Evolutionary conservation across 352 stramenopile species (phyloP).

Genomic region (Globisporangium okanoganense): DNA sequence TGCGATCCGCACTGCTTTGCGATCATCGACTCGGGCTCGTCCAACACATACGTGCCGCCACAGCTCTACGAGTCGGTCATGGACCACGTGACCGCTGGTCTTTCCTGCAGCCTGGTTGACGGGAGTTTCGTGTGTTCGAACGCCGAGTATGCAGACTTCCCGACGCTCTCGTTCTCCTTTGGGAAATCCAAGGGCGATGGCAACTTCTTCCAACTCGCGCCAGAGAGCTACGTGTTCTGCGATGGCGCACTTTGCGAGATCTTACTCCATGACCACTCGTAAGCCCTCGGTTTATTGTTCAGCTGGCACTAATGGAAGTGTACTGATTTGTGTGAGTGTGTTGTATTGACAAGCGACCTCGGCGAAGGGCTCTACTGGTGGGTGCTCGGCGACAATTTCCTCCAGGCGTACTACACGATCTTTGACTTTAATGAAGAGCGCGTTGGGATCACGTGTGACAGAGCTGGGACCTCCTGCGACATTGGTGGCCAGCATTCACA

Average conservation of each 20-base stretch:
- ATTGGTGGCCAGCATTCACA: background rate
- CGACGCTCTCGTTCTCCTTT: slow-evolving; percentile 47
- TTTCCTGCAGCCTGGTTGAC: slow-evolving; percentile 26
- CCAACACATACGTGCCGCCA: slow-evolving; percentile 38
- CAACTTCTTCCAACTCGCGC: slow-evolving; percentile 42
- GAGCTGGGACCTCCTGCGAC: slow-evolving; percentile 15
- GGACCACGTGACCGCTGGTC: slow-evolving; percentile 23
- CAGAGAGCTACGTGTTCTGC: slow-evolving; percentile 41
- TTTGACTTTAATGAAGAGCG: slow-evolving; percentile 44
- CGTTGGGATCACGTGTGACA: slow-evolving; percentile 47
- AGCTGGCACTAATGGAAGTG: background rate
- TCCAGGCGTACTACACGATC: slow-evolving; percentile 59
- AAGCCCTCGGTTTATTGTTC: background rate
- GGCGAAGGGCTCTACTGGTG: slow-evolving; percentile 48
- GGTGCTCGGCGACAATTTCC: slow-evolving; percentile 59
- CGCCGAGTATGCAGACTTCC: slow-evolving; percentile 28
- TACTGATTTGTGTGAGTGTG: background rate
- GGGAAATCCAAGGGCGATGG: slow-evolving; percentile 1
- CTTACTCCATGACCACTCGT: slow-evolving; percentile 42
- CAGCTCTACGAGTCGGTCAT: slow-evolving; percentile 40
- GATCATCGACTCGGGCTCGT: slow-evolving; percentile 58
- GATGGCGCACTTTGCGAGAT: slow-evolving; percentile 29
- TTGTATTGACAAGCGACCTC: slow-evolving; percentile 21
- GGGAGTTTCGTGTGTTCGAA: slow-evolving; percentile 21
- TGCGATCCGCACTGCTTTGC: slow-evolving; percentile 42